Conservation (phyloP, 805 yeast species). For the Brettanomyces sp. region DNA sequence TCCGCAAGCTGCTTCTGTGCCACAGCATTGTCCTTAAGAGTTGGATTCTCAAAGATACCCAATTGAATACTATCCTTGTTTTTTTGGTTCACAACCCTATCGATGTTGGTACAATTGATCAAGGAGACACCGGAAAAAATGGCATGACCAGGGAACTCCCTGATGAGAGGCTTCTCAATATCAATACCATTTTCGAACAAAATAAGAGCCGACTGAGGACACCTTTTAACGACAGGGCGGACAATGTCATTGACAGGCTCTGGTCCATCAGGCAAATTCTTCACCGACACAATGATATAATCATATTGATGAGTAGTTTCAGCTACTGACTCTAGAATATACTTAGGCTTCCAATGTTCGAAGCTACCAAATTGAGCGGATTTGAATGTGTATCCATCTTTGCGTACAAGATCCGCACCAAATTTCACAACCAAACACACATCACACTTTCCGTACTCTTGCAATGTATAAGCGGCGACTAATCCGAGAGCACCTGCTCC, state of each 20-base stretch:
- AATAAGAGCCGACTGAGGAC: slow-evolving; percentile 21
- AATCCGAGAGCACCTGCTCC: slow-evolving; percentile 86
- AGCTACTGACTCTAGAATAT: slow-evolving; percentile 29
- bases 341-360: slow-evolving; percentile 46
- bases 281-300: slow-evolving; percentile 48
- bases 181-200: slow-evolving; percentile 33
- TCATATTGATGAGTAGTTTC: slow-evolving; percentile 41
- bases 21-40: slow-evolving; percentile 10
- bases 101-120: slow-evolving; percentile 22
- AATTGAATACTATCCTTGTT: slow-evolving; percentile 24
- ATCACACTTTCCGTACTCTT: slow-evolving; percentile 31
- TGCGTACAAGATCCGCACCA: slow-evolving; percentile 42
- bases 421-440: slow-evolving; percentile 57
- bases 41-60: slow-evolving; percentile 25
- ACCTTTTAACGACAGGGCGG: slow-evolving; percentile 24
- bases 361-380: slow-evolving; percentile 53
- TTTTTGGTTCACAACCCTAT: slow-evolving; percentile 19
- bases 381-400: slow-evolving; percentile 47
- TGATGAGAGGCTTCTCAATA: slow-evolving; percentile 27
- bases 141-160: slow-evolving; percentile 22
- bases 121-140: slow-evolving; percentile 30
- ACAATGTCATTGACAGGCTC: slow-evolving; percentile 34
- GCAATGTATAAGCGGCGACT: slow-evolving; percentile 59
- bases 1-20: slow-evolving; percentile 16
- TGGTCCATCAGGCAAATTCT: slow-evolving; percentile 49